Evolutionary conservation across 129 eudicot genomes (phyloP), one percentile per base, ranked within the genome.

Genomic region (Tanacetum coccineum): DNA sequence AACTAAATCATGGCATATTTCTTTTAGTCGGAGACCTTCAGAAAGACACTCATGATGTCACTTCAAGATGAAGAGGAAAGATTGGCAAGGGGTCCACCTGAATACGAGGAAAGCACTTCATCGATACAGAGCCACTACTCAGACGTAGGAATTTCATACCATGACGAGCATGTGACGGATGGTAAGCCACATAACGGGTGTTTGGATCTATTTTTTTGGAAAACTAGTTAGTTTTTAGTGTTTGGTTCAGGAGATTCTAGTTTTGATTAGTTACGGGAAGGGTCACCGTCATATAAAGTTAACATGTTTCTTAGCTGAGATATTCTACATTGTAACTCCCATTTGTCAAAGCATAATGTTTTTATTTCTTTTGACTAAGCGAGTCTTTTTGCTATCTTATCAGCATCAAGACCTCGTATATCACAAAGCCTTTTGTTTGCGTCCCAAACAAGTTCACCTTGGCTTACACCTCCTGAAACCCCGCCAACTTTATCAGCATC

Each of bases 41-140:
- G 95, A 73, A 88, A 82, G 89, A 86, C 95, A 6, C 96, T 93
- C 52, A 88, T 93, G 95, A 76, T 73, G 66, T 93, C 98, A 28
- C 96, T 93, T 68, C 88, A 88, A 74, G 98, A 93, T 57, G 97
- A 91, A 30, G 96, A 88, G 96, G 79, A 22, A 22, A 22, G n/a
- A n/a, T n/a, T n/a, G n/a, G n/a, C n/a, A n/a, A n/a, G n/a, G n/a
- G n/a, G n/a, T n/a, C n/a, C n/a, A n/a, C n/a, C n/a, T n/a, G n/a
- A n/a, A n/a, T n/a, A n/a, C n/a, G n/a, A n/a, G n/a, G n/a, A 76
- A 68, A 56, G 67, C 42, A 49, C 83, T 59, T 77, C 90, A 55
- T 83, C 86, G 9, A 48, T 84, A 18, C 76, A 30, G 59, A 86
- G 89, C 66, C 95, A 76, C 66, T 19, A 67, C 58, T 81, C 88